Evolutionary conservation across 768 basidiomycete species (phyloP), one percentile per base, ranked within the genome.

Genomic region (Imleria badia): DNA sequence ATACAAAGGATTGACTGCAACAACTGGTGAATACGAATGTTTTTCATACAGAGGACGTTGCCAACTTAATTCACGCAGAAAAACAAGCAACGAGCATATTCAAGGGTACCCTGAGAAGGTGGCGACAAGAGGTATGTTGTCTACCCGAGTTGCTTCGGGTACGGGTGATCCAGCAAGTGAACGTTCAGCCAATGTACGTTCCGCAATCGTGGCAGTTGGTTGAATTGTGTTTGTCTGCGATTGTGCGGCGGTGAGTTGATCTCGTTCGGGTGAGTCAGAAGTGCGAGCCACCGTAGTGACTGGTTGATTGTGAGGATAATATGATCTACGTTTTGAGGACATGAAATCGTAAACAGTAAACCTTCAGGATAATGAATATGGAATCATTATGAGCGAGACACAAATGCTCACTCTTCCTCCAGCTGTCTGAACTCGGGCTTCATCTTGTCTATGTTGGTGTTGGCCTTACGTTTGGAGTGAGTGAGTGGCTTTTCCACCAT

Each of bases 401-500:
- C 23, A 30, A 23, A 49, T 30, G 76, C 86, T 52, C 68, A 89
- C 91, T 94, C 91, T 70, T 98, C 94, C 72, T 98, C 96, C 58
- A 98, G 82, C 71, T 92, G 84, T 56, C 94, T 82, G 69, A 92
- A 80, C 68, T 98, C 97, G 20, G 93, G 88, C 66, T 88, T 91
- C 79, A 98, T 83, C 70, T 88, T 89, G 60, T 91, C 90, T 12
- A 91, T 68, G 73, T 97, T 92, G 31, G 81, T 77, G 60, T 93
- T 90, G 31, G 83, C 85, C 67, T 96, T 98, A 34, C 97, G 86
- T 72, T 94, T 97, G 42, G 89, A 79, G 58, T 95, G 94, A 52
- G 93, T 97, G 51, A 98, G 75, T n/a, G 96, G 96, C 69, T 98
- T 98, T 74, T 98, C 96, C 48, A 95, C 95, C 81, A 98, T 84